Conservation (phyloP, 2,329 filamentous ascomycete genomes). For the Xylaria digitata region DNA sequence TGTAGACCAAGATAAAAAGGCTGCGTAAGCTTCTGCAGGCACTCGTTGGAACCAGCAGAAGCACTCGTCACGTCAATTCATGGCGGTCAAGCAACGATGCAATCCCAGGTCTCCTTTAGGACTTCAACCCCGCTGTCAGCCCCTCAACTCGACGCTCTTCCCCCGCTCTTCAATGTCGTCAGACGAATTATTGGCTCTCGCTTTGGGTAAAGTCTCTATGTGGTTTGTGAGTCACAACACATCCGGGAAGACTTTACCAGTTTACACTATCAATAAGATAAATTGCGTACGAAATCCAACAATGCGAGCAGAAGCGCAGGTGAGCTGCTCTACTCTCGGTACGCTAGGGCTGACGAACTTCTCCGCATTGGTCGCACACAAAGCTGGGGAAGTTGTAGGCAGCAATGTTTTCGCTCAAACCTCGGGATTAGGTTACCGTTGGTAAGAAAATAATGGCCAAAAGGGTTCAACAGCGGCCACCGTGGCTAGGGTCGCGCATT, state of each 20-base stretch:
- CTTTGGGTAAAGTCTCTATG: background rate
- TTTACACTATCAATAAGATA: constrained; percentile 3
- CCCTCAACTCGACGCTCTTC: constrained; percentile 22
- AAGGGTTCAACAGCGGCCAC: background rate
- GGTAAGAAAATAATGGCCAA: background rate
- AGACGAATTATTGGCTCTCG: constrained; percentile 8
- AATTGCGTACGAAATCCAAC: constrained; percentile 4
- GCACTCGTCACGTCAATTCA: constrained; percentile 22
- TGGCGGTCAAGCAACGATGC: constrained; percentile 27
- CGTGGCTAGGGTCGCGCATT: background rate
- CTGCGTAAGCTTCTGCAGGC: constrained; percentile 42
- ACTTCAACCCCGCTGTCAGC: constrained; percentile 28
- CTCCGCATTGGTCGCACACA: constrained; percentile 29
- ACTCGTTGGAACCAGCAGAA: constrained; percentile 5
- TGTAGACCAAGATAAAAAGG: constrained; percentile 27
- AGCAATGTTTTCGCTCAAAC: constrained; percentile 13
- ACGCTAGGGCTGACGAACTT: constrained; percentile 31
- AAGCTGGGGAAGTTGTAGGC: constrained; percentile 30
- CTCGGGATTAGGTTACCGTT: constrained; percentile 2
- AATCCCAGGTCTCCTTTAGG: constrained; percentile 10
- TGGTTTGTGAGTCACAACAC: constrained; percentile 22
- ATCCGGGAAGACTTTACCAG: constrained; percentile 7
- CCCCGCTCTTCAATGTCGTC: constrained; percentile 29
- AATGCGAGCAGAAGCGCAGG: background rate
- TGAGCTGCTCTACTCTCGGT: constrained; percentile 11